Conservation (phyloP, 345 rosid species). For the Aquilaria malaccensis region DNA sequence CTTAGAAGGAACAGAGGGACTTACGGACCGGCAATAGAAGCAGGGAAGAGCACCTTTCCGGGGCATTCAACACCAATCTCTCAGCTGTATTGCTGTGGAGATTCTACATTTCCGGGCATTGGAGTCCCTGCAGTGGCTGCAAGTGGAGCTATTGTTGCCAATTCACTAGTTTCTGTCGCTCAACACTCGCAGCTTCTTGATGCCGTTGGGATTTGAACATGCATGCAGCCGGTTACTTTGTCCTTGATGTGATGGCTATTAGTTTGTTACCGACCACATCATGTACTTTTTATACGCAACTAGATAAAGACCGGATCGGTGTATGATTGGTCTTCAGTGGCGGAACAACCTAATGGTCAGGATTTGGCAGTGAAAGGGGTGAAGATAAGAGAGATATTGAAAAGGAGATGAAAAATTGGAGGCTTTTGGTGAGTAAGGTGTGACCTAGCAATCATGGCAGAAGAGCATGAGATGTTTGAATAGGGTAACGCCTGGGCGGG, state of each 20-base stretch:
- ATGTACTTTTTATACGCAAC: neutral
- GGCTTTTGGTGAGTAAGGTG: neutral
- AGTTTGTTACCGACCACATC: neutral
- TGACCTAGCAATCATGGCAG: constrained; percentile 2
- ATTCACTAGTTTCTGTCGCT: constrained; percentile 67
- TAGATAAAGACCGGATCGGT: neutral
- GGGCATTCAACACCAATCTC: constrained; percentile 79
- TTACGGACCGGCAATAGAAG: constrained; percentile 81
- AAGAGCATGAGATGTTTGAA: neutral
- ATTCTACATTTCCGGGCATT: constrained; percentile 91
- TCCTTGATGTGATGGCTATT: constrained; percentile 10
- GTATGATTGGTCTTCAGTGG: no score
- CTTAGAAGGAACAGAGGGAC: constrained; percentile 78
- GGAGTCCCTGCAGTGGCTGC: constrained; percentile 96
- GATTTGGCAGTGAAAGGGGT: neutral
- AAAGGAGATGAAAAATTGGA: neutral
- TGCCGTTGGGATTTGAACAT: constrained; percentile 59
- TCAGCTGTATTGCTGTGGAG: constrained; percentile 80
- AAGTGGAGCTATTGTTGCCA: constrained; percentile 91
- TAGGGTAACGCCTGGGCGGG: constrained; percentile 1
- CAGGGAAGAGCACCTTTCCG: constrained; percentile 71
- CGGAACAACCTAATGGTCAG: neutral
- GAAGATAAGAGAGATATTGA: neutral
- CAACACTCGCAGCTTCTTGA: constrained; percentile 83
- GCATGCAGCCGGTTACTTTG: neutral